A percentile compares a stretch with the other conserved stretches of the same genome.
Evolutionary conservation across 495 filamentous ascomycete species (phyloP).

Genomic region (Penicillium longicatenatum): DNA sequence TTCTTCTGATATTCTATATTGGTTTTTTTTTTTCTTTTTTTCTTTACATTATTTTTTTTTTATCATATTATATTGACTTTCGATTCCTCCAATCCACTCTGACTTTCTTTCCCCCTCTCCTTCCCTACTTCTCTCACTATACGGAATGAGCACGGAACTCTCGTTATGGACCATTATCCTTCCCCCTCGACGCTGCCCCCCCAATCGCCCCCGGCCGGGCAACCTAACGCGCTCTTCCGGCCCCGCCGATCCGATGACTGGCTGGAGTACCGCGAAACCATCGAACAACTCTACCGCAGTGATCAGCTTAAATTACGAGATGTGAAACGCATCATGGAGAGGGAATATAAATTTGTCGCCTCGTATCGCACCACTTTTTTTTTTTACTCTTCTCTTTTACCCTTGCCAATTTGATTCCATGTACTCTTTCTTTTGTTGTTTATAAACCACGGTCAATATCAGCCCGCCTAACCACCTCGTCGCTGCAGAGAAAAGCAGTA

Average conservation of each 20-base stretch:
- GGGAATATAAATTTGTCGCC: constrained; percentile 44
- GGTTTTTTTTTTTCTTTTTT: constrained; percentile 12
- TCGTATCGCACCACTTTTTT: constrained; percentile 34
- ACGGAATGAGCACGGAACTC: constrained; percentile 1
- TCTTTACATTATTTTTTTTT: constrained; percentile 4
- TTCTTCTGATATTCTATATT: constrained; percentile 18
- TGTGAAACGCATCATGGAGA: constrained; percentile 47
- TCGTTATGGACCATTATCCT: constrained; percentile 22
- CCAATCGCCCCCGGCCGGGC: constrained; percentile 23
- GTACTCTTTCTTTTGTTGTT: neutral
- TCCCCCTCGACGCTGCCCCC: constrained; percentile 21
- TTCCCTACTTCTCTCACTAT: too few relatives aligned
- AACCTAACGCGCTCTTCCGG: constrained; percentile 29
- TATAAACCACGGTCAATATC: neutral
- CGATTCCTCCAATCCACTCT: neutral
- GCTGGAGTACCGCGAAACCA: constrained; percentile 42
- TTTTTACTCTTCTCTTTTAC: constrained; percentile 9
- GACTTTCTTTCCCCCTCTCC: neutral
- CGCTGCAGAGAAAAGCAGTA: constrained; percentile 49
- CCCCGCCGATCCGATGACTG: constrained; percentile 48
- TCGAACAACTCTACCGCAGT: constrained; percentile 45
- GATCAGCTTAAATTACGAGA: constrained; percentile 46
- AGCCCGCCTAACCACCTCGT: constrained; percentile 17
- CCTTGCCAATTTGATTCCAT: constrained; percentile 4
- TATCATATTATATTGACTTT: constrained; percentile 3